phyloP scores from a whole-genome alignment of 1,284 basidiomycete genomes.

The Ganoderma sinense region DNA sequence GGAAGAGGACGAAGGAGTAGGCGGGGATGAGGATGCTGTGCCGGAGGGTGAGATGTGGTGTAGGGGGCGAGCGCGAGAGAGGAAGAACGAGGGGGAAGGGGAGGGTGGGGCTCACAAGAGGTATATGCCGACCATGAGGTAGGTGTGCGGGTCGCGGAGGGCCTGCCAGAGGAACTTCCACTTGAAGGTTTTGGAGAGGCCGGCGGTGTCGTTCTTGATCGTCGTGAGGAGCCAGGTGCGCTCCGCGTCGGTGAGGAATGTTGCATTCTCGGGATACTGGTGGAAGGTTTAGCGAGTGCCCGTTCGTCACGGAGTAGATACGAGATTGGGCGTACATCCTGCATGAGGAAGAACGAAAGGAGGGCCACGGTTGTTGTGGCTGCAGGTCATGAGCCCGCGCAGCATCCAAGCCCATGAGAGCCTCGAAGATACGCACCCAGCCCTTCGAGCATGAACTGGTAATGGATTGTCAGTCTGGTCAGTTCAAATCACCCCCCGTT shows the following conservation, averaged over 20 bases:
- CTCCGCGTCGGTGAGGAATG: conserved; percentile 41
- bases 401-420: background rate
- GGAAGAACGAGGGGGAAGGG: no score
- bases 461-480: background rate
- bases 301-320: background rate
- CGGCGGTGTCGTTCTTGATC: conserved; percentile 37
- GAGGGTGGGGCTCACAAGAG: conserved; percentile 23
- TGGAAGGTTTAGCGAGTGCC: background rate
- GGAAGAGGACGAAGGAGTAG: conserved; percentile 28
- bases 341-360: conserved; percentile 13
- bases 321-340: background rate
- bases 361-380: conserved; percentile 1
- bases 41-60: no score
- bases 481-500: no score
- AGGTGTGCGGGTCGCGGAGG: conserved; percentile 42
- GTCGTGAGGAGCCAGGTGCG: conserved; percentile 39
- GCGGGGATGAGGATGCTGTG: conserved; percentile 24
- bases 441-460: conserved; percentile 8
- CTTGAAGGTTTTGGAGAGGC: conserved; percentile 29
- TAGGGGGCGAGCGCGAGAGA: no score
- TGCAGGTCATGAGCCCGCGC: background rate
- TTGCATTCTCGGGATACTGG: conserved; percentile 7
- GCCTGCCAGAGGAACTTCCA: conserved; percentile 36
- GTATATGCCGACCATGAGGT: conserved; percentile 46
- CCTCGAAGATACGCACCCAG: background rate